Evolutionary conservation across 306 rosid genomes (phyloP).

Genomic region (Vicia villosa): DNA sequence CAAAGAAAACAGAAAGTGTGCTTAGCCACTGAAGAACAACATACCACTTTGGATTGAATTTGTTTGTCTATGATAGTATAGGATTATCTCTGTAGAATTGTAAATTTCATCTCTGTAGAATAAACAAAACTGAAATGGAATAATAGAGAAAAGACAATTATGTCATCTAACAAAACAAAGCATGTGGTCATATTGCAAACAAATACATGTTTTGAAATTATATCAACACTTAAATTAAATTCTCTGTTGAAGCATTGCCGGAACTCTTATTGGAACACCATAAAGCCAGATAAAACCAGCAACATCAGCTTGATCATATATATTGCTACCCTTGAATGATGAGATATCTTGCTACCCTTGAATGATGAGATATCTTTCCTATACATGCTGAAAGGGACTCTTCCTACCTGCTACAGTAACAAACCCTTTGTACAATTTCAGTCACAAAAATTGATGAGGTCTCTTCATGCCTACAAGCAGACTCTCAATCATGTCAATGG

Average conservation of each 20-base stretch:
- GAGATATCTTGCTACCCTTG: constrained; percentile 95
- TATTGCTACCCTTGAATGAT: constrained; percentile 77
- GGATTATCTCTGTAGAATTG: background rate
- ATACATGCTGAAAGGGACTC: constrained; percentile 75
- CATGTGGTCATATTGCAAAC: background rate
- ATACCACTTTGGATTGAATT: constrained; percentile 33
- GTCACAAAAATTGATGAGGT: constrained; percentile 78
- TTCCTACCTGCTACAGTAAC: constrained; percentile 59
- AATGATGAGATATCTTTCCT: no score
- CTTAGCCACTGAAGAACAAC: constrained; percentile 23
- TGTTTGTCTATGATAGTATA: constrained; percentile 19
- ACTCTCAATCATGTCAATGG: constrained; percentile 89
- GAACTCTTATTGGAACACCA: constrained; percentile 83
- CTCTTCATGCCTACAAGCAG: constrained; percentile 92
- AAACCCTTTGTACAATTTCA: constrained; percentile 76
- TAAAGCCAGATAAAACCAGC: constrained; percentile 90
- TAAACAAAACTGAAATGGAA: constrained; percentile 10
- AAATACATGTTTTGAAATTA: constrained; percentile 9
- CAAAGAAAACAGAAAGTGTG: constrained; percentile 30
- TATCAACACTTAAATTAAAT: constrained; percentile 38
- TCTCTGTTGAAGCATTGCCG: constrained; percentile 81
- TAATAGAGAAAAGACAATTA: background rate
- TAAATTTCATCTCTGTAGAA: background rate
- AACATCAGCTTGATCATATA: constrained; percentile 95
- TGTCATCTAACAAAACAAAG: background rate